Evolutionary conservation across 2,329 filamentous ascomycete genomes (phyloP).

Genomic region (Fusarium tanahbumbuense): DNA sequence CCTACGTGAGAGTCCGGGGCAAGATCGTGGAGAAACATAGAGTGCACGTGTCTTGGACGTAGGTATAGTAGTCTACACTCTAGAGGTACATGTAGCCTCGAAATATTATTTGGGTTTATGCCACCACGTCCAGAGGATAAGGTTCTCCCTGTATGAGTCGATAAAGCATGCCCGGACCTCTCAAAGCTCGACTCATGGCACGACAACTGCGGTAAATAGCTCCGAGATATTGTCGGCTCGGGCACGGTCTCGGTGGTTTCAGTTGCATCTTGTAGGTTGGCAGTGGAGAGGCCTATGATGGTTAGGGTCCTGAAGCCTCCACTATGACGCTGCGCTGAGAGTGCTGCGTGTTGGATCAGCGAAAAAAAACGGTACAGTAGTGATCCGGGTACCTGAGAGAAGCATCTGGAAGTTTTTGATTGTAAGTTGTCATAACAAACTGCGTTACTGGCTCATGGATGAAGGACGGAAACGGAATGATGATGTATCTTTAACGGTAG

Average conservation of each 20-base stretch:
- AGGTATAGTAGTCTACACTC: background rate
- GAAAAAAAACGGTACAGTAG: background rate
- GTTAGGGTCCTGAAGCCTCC: conserved; percentile 25
- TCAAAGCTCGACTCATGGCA: conserved; percentile 16
- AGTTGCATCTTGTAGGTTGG: conserved; percentile 17
- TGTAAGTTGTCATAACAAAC: background rate
- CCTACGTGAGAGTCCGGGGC: background rate
- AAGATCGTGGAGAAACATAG: conserved; percentile 17
- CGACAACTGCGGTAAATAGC: conserved; percentile 20
- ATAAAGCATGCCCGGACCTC: background rate
- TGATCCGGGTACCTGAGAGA: conserved; percentile 29
- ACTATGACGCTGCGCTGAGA: conserved; percentile 34
- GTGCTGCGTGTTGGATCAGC: conserved; percentile 20
- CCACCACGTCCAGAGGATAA: background rate
- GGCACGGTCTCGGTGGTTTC: conserved; percentile 36
- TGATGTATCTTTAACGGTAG: background rate
- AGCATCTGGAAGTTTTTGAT: conserved; percentile 21
- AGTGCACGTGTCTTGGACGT: background rate
- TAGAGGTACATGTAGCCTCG: background rate
- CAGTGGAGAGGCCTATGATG: conserved; percentile 23
- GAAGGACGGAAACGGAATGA: conserved; percentile 29
- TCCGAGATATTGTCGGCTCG: conserved; percentile 35
- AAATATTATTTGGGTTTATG: background rate
- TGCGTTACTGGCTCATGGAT: conserved; percentile 9
- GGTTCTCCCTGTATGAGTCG: background rate